Evolutionary conservation across 768 basidiomycete species (phyloP).

Genomic region (Leccinum disarticulatum): DNA sequence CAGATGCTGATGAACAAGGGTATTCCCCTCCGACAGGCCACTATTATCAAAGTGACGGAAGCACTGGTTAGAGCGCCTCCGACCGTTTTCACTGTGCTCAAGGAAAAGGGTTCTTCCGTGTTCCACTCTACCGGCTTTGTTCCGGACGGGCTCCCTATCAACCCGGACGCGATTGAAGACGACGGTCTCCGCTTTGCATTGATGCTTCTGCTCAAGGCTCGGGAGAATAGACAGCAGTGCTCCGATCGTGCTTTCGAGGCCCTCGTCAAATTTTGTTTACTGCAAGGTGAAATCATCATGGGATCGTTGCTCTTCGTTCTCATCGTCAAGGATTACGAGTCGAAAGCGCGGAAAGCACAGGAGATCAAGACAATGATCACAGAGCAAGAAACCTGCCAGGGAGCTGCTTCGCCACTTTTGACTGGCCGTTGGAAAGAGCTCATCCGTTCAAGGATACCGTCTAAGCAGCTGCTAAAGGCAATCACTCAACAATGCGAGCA

Average conservation of each 20-base stretch:
- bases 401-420: conserved; percentile 14
- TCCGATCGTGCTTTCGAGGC: conserved; percentile 60
- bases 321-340: conserved; percentile 63
- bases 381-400: conserved; percentile 18
- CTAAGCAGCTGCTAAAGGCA: conserved; percentile 33
- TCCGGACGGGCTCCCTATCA: conserved; percentile 30
- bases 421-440: conserved; percentile 23
- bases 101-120: conserved; percentile 17
- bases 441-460: conserved; percentile 16
- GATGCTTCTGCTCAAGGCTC: conserved; percentile 50
- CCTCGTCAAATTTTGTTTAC: conserved; percentile 60
- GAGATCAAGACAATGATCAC: conserved; percentile 23
- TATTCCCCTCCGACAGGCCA: conserved; percentile 46
- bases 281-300: conserved; percentile 80
- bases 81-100: conserved; percentile 20
- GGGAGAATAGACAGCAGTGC: conserved; percentile 53
- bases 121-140: conserved; percentile 15
- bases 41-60: conserved; percentile 44
- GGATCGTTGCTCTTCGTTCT: conserved; percentile 68
- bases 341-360: conserved; percentile 31
- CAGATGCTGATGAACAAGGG: conserved; percentile 54
- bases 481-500: conserved; percentile 33
- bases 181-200: conserved; percentile 50
- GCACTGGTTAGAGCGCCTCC: conserved; percentile 24
- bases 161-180: conserved; percentile 37